These are phyloP conservation scores for Vicia faba DNA, from an alignment of 306 rosid species.

Conservation along the genomic window DNA sequence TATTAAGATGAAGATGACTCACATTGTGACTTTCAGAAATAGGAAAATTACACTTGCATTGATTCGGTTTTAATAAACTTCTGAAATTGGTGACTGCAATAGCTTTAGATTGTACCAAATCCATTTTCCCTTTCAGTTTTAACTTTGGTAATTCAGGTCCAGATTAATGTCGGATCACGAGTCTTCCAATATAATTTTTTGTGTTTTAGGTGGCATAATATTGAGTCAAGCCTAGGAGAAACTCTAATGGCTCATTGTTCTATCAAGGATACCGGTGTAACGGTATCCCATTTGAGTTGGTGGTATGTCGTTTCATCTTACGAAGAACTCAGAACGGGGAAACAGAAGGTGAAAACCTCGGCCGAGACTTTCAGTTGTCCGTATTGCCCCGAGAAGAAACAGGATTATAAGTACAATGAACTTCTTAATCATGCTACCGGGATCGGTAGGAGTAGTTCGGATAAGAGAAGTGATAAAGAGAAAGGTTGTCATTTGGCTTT, in stretches of 20 bases:
- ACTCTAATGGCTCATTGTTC: constrained; percentile 48
- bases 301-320: constrained; percentile 59
- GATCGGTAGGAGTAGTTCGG: constrained; percentile 80
- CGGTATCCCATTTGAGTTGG: constrained; percentile 63
- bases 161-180: not conserved
- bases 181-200: not conserved
- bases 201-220: constrained; percentile 42
- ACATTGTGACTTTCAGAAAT: not conserved
- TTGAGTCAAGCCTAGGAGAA: constrained; percentile 42
- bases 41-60: not conserved
- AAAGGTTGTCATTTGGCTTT: constrained; percentile 89
- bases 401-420: constrained; percentile 60
- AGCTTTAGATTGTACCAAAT: too few relatives aligned
- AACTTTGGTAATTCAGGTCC: too few relatives aligned
- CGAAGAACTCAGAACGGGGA: constrained; percentile 70
- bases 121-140: too few relatives aligned
- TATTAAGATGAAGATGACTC: not conserved
- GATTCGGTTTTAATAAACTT: not conserved
- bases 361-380: constrained; percentile 79
- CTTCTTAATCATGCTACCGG: constrained; percentile 90
- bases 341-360: constrained; percentile 54
- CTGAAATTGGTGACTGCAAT: not conserved
- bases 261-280: constrained; percentile 55
- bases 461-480: constrained; percentile 69
- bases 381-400: constrained; percentile 70